Evolutionary conservation across 352 stramenopile species (phyloP), one percentile per base, ranked within the genome.

Genomic region (Phytophthora uliginosa): DNA sequence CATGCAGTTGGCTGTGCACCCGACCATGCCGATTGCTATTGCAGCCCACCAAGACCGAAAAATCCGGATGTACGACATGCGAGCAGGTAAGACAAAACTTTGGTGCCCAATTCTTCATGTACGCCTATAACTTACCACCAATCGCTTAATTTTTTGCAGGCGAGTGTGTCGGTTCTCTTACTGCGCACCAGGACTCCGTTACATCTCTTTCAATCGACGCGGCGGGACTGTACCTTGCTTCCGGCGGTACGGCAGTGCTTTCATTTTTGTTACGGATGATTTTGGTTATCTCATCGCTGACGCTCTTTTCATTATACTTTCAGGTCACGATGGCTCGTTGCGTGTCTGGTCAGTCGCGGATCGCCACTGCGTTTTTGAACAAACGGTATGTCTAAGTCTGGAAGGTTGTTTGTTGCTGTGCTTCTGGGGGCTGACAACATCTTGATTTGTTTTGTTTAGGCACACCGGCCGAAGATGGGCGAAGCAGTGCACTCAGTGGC

Each of bases 61-160:
- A 71, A 89, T 97, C 51, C 86, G 90, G 28, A 83, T 97, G 79
- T 97, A 96, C 68, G 90, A 97, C 74, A 87, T 97, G 75, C 90
- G 90, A 57, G 86, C 86, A 73, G 70, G 70, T 73, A 64, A 20
- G 63, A 57, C 36, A 38, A 15, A 15, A 4, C 7, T 24, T 7
- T 45, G 3, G 4, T 34, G 26, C 34, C 24, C 26, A 36, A 54
- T 17, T 7, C 31, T 58, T 9, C 53, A 24, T 56, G 38, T 26
- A 38, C 17, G 26, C 12, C 6, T 20, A 50, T 50, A 24, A 28
- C 31, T 42, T 59, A 64, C 53, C 15, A 17, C 12, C 4, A 40
- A 17, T 20, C 9, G 48, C 22, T 66, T 17, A 10, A 28, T 20
- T 53, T 66, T 18, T 47, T 88, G 2, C 13, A 76, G 90, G 88